Conservation (phyloP, 1,284 basidiomycete species). For the Ganoderma resinaceum region DNA sequence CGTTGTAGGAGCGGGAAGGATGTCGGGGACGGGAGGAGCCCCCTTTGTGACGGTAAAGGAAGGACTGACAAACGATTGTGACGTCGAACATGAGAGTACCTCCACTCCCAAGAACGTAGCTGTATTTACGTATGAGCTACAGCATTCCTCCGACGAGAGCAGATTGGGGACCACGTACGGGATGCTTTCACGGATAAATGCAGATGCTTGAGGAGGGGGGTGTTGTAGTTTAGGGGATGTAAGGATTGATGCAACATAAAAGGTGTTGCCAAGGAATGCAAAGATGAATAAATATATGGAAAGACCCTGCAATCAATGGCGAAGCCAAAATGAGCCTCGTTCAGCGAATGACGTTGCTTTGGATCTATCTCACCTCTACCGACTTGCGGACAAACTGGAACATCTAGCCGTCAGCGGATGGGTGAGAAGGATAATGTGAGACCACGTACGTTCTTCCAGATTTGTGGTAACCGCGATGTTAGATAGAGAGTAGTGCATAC, state of each 20-base stretch:
- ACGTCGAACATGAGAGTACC: slow-evolving; percentile 92
- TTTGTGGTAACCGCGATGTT: slow-evolving; percentile 91
- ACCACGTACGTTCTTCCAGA: slow-evolving; percentile 92
- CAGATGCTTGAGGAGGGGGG: slow-evolving; percentile 60
- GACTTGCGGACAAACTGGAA: slow-evolving; percentile 87
- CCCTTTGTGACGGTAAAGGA: slow-evolving; percentile 51
- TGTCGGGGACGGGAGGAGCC: slow-evolving; percentile 31
- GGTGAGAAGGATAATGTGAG: neutral
- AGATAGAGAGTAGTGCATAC: slow-evolving; percentile 90
- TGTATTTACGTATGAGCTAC: slow-evolving; percentile 35
- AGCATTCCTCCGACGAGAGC: slow-evolving; percentile 16
- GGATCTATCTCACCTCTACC: slow-evolving; percentile 67
- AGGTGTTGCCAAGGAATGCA: slow-evolving; percentile 90
- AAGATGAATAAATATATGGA: slow-evolving; percentile 93
- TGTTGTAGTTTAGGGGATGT: slow-evolving; percentile 63
- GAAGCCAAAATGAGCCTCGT: slow-evolving; percentile 1
- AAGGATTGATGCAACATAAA: slow-evolving; percentile 89
- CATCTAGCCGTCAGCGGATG: neutral
- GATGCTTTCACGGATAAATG: slow-evolving; percentile 74
- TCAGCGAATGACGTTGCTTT: neutral
- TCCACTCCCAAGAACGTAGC: slow-evolving; percentile 86
- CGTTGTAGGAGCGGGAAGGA: slow-evolving; percentile 30
- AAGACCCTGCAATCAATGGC: slow-evolving; percentile 64
- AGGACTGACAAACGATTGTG: slow-evolving; percentile 76
- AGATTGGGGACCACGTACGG: slow-evolving; percentile 59